A percentile compares a stretch with the other conserved stretches of the same genome.
These are phyloP conservation scores for Pseudophaeomoniella oleicola DNA, from an alignment of 2,329 filamentous ascomycete species.

Conservation along the genomic window DNA sequence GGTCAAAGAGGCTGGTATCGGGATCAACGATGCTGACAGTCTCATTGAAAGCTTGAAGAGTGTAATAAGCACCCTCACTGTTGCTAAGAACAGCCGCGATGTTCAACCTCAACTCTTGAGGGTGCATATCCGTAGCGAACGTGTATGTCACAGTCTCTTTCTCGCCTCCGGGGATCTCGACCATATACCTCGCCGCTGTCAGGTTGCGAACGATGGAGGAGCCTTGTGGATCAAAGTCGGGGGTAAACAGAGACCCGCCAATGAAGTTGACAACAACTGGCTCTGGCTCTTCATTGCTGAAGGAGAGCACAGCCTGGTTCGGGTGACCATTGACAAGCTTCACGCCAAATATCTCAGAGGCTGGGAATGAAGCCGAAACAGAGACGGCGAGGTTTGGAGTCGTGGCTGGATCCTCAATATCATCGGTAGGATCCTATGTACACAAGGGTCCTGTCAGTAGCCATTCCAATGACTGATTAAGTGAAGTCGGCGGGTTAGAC, in stretches of 20 bases:
- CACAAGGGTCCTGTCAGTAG: too few relatives aligned
- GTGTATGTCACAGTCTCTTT: conserved; percentile 64
- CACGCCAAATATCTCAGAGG: conserved; percentile 74
- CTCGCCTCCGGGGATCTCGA: conserved; percentile 59
- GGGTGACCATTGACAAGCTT: conserved; percentile 89
- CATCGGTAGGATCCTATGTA: conserved; percentile 41
- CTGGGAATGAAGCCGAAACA: conserved; percentile 44
- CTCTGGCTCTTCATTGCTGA: conserved; percentile 69
- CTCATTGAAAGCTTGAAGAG: conserved; percentile 65
- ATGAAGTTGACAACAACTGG: conserved; percentile 64
- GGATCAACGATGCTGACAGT: conserved; percentile 79
- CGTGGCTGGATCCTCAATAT: conserved; percentile 48
- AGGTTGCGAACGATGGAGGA: conserved; percentile 66
- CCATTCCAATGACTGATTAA: too few relatives aligned
- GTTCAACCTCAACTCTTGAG: conserved; percentile 71
- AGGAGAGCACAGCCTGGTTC: conserved; percentile 66
- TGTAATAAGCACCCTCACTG: conserved; percentile 54
- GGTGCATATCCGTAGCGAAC: conserved; percentile 83
- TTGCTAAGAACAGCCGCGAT: conserved; percentile 61
- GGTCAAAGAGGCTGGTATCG: conserved; percentile 81
- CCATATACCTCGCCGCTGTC: conserved; percentile 58
- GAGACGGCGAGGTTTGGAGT: conserved; percentile 43
- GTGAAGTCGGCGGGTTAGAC: too few relatives aligned
- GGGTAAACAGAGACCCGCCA: conserved; percentile 55
- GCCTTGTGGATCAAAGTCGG: conserved; percentile 38